Evolutionary conservation across 768 basidiomycete genomes (phyloP).

Genomic region (Psilocybe sp.): DNA sequence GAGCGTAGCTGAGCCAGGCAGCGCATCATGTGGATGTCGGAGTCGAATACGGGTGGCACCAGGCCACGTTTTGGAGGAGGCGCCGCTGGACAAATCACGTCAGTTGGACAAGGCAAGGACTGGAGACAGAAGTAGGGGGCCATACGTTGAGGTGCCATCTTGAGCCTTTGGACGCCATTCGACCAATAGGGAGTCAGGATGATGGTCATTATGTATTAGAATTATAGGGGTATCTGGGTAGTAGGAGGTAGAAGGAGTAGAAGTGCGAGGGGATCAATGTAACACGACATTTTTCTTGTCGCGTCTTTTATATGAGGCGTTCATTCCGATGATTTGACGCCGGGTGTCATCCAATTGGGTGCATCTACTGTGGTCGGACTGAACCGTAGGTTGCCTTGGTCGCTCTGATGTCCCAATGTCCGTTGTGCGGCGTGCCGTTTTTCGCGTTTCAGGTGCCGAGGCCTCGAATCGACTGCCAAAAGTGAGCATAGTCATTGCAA

Average conservation of each 20-base stretch:
- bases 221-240: slow-evolving; percentile 1
- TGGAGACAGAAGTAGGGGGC: slow-evolving; percentile 10
- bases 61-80: slow-evolving; percentile 50
- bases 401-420: slow-evolving; percentile 15
- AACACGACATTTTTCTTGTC: background rate
- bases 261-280: background rate
- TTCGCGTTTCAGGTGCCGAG: slow-evolving; percentile 12
- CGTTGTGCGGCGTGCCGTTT: slow-evolving; percentile 7
- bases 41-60: slow-evolving; percentile 56
- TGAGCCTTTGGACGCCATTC: slow-evolving; percentile 71
- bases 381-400: slow-evolving; percentile 24
- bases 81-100: slow-evolving; percentile 29
- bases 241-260: background rate
- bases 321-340: background rate
- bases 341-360: background rate
- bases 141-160: slow-evolving; percentile 55
- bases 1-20: slow-evolving; percentile 71
- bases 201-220: slow-evolving; percentile 44
- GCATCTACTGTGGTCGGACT: slow-evolving; percentile 18
- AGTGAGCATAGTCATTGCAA: no score
- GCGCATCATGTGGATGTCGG: slow-evolving; percentile 51
- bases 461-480: no score
- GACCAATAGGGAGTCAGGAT: slow-evolving; percentile 70
- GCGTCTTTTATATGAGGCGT: slow-evolving; percentile 1
- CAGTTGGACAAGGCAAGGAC: slow-evolving; percentile 3